Evolutionary conservation across 306 rosid genomes (phyloP), one percentile per base, ranked within the genome.

Genomic region (Cucurbita moschata): DNA sequence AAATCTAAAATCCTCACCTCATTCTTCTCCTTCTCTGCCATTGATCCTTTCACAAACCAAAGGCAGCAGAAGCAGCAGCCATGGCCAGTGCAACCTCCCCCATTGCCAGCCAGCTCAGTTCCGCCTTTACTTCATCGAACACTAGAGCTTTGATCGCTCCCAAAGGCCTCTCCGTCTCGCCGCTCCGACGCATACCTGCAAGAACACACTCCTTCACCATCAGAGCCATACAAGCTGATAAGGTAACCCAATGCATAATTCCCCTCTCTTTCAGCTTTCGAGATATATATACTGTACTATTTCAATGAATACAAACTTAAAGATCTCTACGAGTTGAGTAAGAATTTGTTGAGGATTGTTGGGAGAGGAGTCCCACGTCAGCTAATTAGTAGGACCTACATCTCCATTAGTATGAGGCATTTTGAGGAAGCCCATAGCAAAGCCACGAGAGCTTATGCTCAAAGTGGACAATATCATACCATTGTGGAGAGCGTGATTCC

Each of bases 71-170:
- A 53, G 59, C 59, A 30, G 59, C 76, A 52, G 70, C 75, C n/a
- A 90, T 90, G 97, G 92, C 97, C 67, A 79, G 89, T 42, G 85
- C 90, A 65, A 40, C 71, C 75, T 82, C 96, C 15, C 92, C 98
- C 76, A 89, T 94, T 88, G 96, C 87, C 3, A 90, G 92, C 86
- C 98, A 90, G 53, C 94, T 94, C 76, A 89, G 85, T 78, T 89
- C 96, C 68, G 77, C 69, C 85, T 94, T 94, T 85, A 85, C 87
- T 63, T 83, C 96, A 9, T 82, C 86, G 6, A 71, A 74, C 76
- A 40, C 81, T 5, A 86, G 85, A 79, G 81, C 85, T 75, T 82
- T 88, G 37, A 71, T 85, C 47, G 63, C 88, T 8, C 97, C 98
- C 56, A 94, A 78, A 82, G 96, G 92, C 49, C 88, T 89, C 75